Percentiles rank a stretch among this genome's conserved stretches.
phyloP scores from a whole-genome alignment of 257 asterid genomes.

The Voacanga thouarsii region DNA sequence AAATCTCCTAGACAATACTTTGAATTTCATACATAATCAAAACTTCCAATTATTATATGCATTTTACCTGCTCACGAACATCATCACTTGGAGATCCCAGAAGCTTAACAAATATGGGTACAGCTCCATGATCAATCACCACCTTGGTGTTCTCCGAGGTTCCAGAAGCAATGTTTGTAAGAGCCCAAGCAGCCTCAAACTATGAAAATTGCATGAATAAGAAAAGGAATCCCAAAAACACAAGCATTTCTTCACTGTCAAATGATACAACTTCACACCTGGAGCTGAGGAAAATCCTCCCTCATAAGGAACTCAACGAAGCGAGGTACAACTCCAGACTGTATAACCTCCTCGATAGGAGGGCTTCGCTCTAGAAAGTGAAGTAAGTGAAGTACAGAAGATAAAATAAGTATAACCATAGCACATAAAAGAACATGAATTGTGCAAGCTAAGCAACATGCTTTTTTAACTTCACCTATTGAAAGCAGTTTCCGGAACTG shows the following conservation, averaged over 20 bases:
- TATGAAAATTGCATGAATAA: constrained; percentile 27
- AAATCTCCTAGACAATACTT: not conserved
- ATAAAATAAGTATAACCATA: constrained; percentile 4
- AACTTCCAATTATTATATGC: not conserved
- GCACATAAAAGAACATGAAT: constrained; percentile 7
- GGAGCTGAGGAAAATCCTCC: constrained; percentile 82
- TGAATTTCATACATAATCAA: not conserved
- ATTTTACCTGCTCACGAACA: constrained; percentile 88
- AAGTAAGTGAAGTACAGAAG: constrained; percentile 10
- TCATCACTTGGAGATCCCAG: constrained; percentile 85
- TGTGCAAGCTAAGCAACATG: not conserved
- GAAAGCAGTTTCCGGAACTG: constrained; percentile 86
- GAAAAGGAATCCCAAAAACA: not conserved
- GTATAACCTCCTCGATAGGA: constrained; percentile 93
- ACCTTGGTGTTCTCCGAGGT: constrained; percentile 89
- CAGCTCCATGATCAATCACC: constrained; percentile 86
- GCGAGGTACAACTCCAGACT: constrained; percentile 91
- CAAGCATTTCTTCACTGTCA: not conserved
- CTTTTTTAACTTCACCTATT: constrained; percentile 43
- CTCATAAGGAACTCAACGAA: constrained; percentile 79
- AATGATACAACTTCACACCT: constrained; percentile 41
- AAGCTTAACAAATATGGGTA: constrained; percentile 79
- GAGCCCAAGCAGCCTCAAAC: constrained; percentile 99
- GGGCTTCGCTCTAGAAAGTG: constrained; percentile 68
- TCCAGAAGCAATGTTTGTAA: constrained; percentile 94